Conservation (phyloP, 257 asterid genomes). For the Solanum etuberosum region DNA sequence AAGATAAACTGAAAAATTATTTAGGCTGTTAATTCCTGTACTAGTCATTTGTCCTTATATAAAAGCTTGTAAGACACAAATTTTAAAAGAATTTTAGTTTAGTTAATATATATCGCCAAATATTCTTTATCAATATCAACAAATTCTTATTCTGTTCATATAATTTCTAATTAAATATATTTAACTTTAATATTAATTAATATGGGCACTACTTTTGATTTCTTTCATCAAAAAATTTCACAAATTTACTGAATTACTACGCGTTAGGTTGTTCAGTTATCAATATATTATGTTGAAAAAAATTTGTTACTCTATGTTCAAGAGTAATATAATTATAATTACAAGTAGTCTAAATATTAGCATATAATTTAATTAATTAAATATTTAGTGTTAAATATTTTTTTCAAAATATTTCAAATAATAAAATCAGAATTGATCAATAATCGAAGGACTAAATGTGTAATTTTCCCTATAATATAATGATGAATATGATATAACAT, state of each 20-base stretch:
- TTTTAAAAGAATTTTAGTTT: background rate
- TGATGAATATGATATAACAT: background rate
- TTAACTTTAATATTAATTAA: background rate
- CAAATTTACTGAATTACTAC: background rate
- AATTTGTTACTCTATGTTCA: background rate
- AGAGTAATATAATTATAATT: background rate
- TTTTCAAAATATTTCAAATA: background rate
- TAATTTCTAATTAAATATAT: background rate
- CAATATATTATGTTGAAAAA: background rate
- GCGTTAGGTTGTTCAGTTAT: background rate
- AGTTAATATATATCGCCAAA: background rate
- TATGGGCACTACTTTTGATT: background rate
- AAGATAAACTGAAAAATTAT: background rate
- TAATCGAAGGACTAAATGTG: background rate
- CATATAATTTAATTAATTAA: too few relatives aligned
- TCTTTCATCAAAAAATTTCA: background rate
- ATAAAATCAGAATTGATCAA: background rate
- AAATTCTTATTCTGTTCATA: background rate
- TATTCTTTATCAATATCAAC: background rate
- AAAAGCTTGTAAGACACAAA: background rate
- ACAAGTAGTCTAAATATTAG: background rate
- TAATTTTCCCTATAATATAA: background rate
- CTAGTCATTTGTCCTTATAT: background rate
- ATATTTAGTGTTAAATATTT: background rate
- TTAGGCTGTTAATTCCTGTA: background rate